These are phyloP conservation scores for Alternaria arbusti DNA, from an alignment of 2,329 filamentous ascomycete species.

Conservation along the genomic window DNA sequence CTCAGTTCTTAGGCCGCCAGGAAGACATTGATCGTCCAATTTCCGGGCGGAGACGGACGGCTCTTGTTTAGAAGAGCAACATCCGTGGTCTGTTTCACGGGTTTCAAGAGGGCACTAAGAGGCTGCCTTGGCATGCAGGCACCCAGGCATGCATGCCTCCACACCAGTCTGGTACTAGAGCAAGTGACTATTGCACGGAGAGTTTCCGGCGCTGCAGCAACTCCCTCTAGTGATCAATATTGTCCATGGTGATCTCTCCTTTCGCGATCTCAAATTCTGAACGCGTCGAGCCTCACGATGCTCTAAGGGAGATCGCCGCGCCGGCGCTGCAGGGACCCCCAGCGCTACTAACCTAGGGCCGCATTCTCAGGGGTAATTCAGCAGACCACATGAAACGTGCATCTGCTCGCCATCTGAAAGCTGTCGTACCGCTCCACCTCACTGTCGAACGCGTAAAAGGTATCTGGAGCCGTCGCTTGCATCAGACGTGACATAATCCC, in stretches of 20 bases:
- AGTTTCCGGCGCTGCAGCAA: slow-evolving; percentile 24
- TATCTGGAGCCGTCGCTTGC: slow-evolving; percentile 32
- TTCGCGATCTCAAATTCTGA: neutral
- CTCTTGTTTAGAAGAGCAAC: slow-evolving; percentile 45
- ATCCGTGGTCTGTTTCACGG: slow-evolving; percentile 26
- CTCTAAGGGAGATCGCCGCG: slow-evolving; percentile 35
- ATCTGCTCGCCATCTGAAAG: slow-evolving; percentile 16
- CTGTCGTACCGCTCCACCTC: slow-evolving; percentile 6
- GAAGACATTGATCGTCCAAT: slow-evolving; percentile 51
- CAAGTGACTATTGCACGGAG: slow-evolving; percentile 40
- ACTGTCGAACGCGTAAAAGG: slow-evolving; percentile 19
- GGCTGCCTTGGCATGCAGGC: slow-evolving; percentile 42
- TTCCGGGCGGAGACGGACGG: slow-evolving; percentile 47
- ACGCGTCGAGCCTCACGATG: slow-evolving; percentile 14
- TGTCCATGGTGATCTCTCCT: neutral
- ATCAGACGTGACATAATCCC: slow-evolving; percentile 13
- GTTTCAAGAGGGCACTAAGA: slow-evolving; percentile 34
- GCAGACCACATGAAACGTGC: slow-evolving; percentile 39
- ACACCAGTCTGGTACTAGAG: slow-evolving; percentile 38
- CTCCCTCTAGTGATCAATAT: slow-evolving; percentile 10
- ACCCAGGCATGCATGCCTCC: slow-evolving; percentile 32
- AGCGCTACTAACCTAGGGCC: slow-evolving; percentile 20
- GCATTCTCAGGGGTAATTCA: slow-evolving; percentile 27
- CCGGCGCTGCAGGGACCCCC: slow-evolving; percentile 36
- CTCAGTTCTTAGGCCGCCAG: slow-evolving; percentile 45